These are phyloP conservation scores for Borealophlyctis nickersoniae DNA, from an alignment of 192 early-diverging fungal genomes.

Conservation along the genomic window DNA sequence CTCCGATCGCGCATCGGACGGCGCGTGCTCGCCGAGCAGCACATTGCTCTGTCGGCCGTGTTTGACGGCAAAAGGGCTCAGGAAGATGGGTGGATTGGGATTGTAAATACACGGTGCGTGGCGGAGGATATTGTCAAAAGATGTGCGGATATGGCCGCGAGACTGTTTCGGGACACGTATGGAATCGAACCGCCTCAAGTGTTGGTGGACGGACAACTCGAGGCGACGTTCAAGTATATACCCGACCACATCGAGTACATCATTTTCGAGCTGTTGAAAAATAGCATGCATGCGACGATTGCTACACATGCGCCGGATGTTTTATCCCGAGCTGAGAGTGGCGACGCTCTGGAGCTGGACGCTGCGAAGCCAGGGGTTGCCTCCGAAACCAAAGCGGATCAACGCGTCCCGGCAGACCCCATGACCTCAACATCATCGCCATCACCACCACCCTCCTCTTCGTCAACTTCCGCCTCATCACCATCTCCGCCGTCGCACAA, in stretches of 20 bases:
- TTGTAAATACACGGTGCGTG: constrained; percentile 66
- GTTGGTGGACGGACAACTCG: constrained; percentile 66
- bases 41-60: constrained; percentile 69
- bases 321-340: too few species aligned
- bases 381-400: not conserved
- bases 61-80: constrained; percentile 53
- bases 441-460: constrained; percentile 5
- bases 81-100: constrained; percentile 58
- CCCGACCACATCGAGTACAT: constrained; percentile 95
- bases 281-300: constrained; percentile 76
- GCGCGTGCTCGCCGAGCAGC: constrained; percentile 89
- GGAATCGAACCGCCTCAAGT: constrained; percentile 66
- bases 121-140: constrained; percentile 52
- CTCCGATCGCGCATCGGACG: constrained; percentile 84
- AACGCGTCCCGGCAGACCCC: not conserved
- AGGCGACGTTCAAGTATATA: constrained; percentile 86
- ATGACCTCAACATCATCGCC: not conserved
- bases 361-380: not conserved
- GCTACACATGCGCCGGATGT: constrained; percentile 43
- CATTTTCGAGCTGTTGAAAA: constrained; percentile 85
- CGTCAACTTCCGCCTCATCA: not conserved
- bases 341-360: constrained; percentile 4
- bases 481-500: not conserved
- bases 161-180: constrained; percentile 47
- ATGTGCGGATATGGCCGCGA: constrained; percentile 28